Base-by-base conservation (phyloP, 768 basidiomycete species). In the Rhodotorula paludigena region DNA sequence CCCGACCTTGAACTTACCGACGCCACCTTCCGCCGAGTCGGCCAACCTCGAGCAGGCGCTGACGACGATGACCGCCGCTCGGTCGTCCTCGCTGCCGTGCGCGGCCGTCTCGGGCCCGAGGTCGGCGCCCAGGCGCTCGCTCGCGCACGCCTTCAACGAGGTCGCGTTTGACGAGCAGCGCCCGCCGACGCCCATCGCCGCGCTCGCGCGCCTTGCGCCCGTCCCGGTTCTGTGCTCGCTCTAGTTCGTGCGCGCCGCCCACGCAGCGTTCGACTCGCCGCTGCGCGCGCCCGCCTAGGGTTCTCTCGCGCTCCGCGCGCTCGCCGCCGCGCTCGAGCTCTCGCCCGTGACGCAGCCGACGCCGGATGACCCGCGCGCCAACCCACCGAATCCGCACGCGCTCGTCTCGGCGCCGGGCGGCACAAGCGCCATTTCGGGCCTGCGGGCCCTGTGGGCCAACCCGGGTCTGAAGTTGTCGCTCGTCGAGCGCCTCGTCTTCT, bases 381-480 rank as follows among this genome's bases (percentile, higher is more conserved):
- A 59, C 57, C 45, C 57, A 16, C 44, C 44, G 44, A 33, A 45
- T 18, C 35, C 44, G 23, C 35, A 36, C 45, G 41, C 53, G 20
- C 77, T 79, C 57, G 71, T 78, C 53, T 73, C 74, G 30, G 74
- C 76, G 25, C 71, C 79, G 20, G 73, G 78, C 48, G 75, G 77
- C 20, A 71, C 77, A 11, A 74, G 73, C 25, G 72, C 75, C 49
- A 63, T 66, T 61, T 60, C 35, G 28, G 73, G 68, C 18, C 92
- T 92, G 75, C 92, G 90, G 90, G 82, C 83, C 73, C 80, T 81
- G 4, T 98, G 94, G 94, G 82, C 82, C 18, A 93, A 96, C 77
- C 83, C 89, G 1, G 77, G 89, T 33, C 89, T 89, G 73, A 92
- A 94, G 77, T 83, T 97, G 35, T 86, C 87, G 48, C 82, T 99